Evolutionary conservation across 495 filamentous ascomycete genomes (phyloP).

Genomic region (Amphirosellinia nigrospora): DNA sequence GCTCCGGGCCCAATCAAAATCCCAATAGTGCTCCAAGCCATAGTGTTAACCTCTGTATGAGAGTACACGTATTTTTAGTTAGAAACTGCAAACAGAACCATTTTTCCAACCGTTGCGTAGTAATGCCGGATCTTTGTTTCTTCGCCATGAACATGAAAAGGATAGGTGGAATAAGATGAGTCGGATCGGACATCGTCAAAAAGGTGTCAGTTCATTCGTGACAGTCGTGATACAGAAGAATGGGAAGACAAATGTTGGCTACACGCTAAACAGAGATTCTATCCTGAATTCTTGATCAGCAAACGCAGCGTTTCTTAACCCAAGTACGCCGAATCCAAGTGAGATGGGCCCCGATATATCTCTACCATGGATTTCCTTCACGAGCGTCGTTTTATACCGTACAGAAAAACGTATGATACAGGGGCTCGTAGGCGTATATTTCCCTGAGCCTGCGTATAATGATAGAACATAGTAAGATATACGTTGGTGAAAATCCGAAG

Average conservation of each 20-base stretch:
- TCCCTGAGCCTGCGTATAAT: too few species aligned
- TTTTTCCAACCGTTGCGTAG: background rate
- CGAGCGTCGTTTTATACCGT: background rate
- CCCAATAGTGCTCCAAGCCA: background rate
- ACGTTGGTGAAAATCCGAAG: background rate
- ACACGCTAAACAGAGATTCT: background rate
- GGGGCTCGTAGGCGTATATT: background rate
- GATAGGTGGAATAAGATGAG: background rate
- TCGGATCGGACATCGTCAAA: background rate
- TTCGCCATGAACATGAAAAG: background rate
- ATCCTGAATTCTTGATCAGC: background rate
- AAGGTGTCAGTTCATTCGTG: background rate
- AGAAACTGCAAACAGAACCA: background rate
- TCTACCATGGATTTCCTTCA: background rate
- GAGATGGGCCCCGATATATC: background rate
- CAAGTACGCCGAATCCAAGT: background rate
- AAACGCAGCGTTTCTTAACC: background rate
- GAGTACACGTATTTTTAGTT: constrained; percentile 10
- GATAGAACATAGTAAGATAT: background rate
- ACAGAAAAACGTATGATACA: background rate
- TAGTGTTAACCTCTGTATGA: constrained; percentile 4
- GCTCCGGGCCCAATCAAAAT: background rate
- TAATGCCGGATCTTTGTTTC: background rate
- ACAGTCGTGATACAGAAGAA: background rate
- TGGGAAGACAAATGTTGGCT: background rate